Conservation (phyloP, 441 rosid genomes). For the Pelargonium australe region DNA sequence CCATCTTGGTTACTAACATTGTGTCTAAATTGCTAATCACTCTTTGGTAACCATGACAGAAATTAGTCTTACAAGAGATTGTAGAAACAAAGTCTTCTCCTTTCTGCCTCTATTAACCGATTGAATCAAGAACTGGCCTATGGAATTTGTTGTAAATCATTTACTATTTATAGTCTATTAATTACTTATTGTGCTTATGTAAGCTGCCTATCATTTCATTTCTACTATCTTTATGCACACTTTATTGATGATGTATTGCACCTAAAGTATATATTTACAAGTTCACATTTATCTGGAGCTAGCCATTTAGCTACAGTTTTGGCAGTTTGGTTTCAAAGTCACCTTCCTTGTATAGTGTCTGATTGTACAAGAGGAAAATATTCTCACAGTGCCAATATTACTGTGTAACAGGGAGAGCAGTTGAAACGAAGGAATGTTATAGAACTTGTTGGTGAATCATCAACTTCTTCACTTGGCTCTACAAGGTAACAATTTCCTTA, state of each 20-base stretch:
- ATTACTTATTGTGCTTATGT: background rate
- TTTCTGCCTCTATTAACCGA: background rate
- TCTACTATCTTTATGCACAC: background rate
- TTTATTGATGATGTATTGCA: background rate
- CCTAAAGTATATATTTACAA: background rate
- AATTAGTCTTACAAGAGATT: background rate
- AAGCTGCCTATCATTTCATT: background rate
- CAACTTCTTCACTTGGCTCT: slow-evolving; percentile 34
- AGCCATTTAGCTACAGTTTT: background rate
- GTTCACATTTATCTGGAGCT: background rate
- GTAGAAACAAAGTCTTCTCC: background rate
- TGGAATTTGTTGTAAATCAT: background rate
- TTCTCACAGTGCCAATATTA: background rate
- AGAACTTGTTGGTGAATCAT: slow-evolving; percentile 53
- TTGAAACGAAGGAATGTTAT: slow-evolving; percentile 41
- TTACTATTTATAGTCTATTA: background rate
- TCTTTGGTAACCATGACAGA: background rate
- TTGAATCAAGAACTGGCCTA: background rate
- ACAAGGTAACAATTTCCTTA: slow-evolving; percentile 31
- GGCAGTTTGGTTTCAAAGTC: background rate
- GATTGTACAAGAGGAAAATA: background rate
- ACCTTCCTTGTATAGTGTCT: background rate
- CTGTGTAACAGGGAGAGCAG: slow-evolving; percentile 66
- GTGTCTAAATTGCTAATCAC: background rate
- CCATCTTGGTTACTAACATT: background rate